Evolutionary conservation across 441 rosid species (phyloP).

Genomic region (Aleurites moluccanus): DNA sequence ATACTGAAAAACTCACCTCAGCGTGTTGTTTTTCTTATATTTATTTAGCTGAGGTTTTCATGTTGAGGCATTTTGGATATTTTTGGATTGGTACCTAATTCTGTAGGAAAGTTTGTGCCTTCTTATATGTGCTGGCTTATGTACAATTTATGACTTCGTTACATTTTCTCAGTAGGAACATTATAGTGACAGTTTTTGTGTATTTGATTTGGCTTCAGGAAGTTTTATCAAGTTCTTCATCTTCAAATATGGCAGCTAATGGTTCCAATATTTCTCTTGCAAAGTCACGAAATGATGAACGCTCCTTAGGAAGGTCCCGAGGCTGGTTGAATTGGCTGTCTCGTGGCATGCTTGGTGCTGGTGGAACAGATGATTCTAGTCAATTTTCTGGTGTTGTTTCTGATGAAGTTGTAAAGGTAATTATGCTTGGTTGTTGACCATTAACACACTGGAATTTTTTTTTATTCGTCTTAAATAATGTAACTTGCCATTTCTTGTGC

Average conservation of each 20-base stretch:
- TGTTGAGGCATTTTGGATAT: neutral
- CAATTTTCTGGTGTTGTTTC: conserved; percentile 95
- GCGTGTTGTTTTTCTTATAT: neutral
- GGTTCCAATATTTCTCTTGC: conserved; percentile 39
- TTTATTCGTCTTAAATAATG: neutral
- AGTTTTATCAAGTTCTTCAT: conserved; percentile 41
- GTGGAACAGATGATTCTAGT: conserved; percentile 90
- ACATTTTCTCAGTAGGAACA: neutral
- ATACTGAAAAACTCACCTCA: neutral
- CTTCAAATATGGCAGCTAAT: conserved; percentile 33
- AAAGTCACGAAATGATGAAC: conserved; percentile 62
- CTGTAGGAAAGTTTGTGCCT: conserved; percentile 14
- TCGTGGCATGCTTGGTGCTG: conserved; percentile 99
- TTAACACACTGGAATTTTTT: conserved; percentile 6
- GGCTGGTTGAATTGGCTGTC: conserved; percentile 99
- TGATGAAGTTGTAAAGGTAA: conserved; percentile 94
- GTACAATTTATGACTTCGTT: neutral
- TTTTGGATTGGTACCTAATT: conserved; percentile 7
- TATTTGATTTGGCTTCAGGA: conserved; percentile 48
- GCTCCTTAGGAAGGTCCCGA: conserved; percentile 56
- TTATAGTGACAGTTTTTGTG: conserved; percentile 17
- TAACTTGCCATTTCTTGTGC: conserved; percentile 25
- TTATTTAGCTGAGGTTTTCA: neutral
- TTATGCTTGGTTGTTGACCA: conserved; percentile 23
- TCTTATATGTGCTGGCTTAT: conserved; percentile 15